A percentile compares a stretch with the other conserved stretches of the same genome.
Conservation (phyloP, 768 basidiomycete species). For the Sporobolomyces roseus region DNA sequence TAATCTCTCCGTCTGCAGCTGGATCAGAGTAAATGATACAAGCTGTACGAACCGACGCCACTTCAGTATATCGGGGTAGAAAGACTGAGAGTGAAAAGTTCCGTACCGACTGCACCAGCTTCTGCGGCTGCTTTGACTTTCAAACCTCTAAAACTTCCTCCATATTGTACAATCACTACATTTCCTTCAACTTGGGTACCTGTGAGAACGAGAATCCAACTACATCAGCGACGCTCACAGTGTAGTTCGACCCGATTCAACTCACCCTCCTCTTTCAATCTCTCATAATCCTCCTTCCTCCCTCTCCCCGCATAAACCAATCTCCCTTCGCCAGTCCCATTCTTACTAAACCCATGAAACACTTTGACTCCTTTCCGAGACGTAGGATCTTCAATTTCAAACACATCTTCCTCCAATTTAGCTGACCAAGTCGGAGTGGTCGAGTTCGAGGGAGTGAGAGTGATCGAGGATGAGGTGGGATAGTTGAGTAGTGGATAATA, state of each 20-base stretch:
- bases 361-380: too few species aligned
- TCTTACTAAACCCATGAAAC: constrained; percentile 81
- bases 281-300: constrained; percentile 66
- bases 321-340: constrained; percentile 61
- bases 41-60: neutral
- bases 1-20: constrained; percentile 42
- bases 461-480: constrained; percentile 16
- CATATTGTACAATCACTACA: constrained; percentile 73
- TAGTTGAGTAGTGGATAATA: constrained; percentile 66
- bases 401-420: constrained; percentile 64
- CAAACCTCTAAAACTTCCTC: constrained; percentile 70
- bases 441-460: neutral
- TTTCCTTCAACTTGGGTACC: constrained; percentile 73
- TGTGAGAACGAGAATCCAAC: too few species aligned
- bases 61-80: too few species aligned
- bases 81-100: too few species aligned
- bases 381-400: constrained; percentile 69
- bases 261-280: constrained; percentile 60
- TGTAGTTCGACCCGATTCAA: too few species aligned
- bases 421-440: constrained; percentile 64
- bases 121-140: constrained; percentile 71
- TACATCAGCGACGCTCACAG: too few species aligned
- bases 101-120: constrained; percentile 40
- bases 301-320: constrained; percentile 71
- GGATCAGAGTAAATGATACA: constrained; percentile 45